These are phyloP conservation scores for Heritiera fomes DNA, from an alignment of 345 rosid species.

Conservation along the genomic window DNA sequence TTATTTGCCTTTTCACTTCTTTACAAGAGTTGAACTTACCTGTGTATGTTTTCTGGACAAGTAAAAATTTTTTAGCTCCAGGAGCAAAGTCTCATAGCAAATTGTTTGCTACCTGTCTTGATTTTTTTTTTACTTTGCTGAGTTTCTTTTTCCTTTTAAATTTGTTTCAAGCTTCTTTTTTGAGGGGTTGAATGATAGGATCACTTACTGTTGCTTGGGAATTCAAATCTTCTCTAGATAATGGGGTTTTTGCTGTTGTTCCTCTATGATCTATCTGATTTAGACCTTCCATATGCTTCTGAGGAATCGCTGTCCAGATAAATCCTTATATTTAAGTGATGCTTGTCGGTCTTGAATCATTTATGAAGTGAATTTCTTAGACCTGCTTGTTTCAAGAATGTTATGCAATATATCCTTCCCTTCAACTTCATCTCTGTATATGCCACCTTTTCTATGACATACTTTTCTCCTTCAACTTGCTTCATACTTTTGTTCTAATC, in stretches of 20 bases:
- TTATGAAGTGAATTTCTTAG: slow-evolving; percentile 4
- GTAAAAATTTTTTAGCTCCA: neutral
- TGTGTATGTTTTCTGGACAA: neutral
- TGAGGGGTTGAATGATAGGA: neutral
- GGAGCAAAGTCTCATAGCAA: neutral
- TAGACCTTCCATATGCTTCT: neutral
- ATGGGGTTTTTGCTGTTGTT: neutral
- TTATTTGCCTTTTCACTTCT: neutral
- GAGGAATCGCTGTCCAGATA: neutral
- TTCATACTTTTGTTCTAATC: slow-evolving; percentile 9
- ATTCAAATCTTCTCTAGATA: neutral
- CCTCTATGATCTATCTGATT: neutral
- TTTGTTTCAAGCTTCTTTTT: neutral
- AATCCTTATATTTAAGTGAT: neutral
- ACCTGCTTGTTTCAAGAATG: slow-evolving; percentile 12
- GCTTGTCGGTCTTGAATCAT: neutral
- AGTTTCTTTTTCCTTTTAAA: neutral
- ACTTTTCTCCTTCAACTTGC: slow-evolving; percentile 15
- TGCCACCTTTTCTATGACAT: neutral
- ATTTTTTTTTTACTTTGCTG: neutral
- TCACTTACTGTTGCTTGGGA: neutral
- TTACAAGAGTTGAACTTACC: neutral
- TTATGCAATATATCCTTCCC: neutral
- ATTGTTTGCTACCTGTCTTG: neutral
- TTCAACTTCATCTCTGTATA: neutral